These are phyloP conservation scores for Saccharomycopsis oosterbeekiorum DNA, from an alignment of 805 yeast species.

Conservation along the genomic window DNA sequence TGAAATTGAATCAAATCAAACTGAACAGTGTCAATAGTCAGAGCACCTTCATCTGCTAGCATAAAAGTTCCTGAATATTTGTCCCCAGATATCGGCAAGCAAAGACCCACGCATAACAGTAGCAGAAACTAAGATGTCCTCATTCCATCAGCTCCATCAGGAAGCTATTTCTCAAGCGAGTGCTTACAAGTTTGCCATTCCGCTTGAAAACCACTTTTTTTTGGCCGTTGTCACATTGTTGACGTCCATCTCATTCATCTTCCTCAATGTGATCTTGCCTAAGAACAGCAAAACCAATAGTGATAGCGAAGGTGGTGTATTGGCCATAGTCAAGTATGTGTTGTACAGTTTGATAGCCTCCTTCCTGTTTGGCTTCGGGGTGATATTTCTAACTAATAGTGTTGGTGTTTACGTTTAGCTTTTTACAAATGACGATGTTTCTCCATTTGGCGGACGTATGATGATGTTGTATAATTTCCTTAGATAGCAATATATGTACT, in stretches of 20 bases:
- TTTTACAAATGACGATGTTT: not conserved
- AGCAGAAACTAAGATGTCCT: not conserved
- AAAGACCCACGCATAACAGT: not conserved
- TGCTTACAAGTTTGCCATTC: constrained; percentile 3
- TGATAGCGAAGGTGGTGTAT: not conserved
- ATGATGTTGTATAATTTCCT: not conserved
- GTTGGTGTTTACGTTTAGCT: constrained; percentile 16
- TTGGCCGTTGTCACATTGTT: constrained; percentile 5
- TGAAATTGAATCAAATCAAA: too few relatives aligned
- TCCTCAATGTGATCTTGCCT: constrained; percentile 10
- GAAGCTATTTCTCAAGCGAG: constrained; percentile 3
- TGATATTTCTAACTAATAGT: constrained; percentile 12
- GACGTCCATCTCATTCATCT: constrained; percentile 4
- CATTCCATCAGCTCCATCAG: not conserved
- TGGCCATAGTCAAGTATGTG: constrained; percentile 2
- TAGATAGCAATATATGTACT: not conserved
- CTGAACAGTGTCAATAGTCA: too few relatives aligned
- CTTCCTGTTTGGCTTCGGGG: constrained; percentile 14
- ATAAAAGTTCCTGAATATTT: too few relatives aligned
- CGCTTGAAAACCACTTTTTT: constrained; percentile 10
- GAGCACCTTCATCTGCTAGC: too few relatives aligned
- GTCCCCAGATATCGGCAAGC: too few relatives aligned
- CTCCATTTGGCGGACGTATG: not conserved
- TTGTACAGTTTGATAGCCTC: constrained; percentile 13
- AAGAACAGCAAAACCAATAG: not conserved